Base-by-base conservation (phyloP, 2,329 filamentous ascomycete genomes). In the Xylaria sp. region DNA sequence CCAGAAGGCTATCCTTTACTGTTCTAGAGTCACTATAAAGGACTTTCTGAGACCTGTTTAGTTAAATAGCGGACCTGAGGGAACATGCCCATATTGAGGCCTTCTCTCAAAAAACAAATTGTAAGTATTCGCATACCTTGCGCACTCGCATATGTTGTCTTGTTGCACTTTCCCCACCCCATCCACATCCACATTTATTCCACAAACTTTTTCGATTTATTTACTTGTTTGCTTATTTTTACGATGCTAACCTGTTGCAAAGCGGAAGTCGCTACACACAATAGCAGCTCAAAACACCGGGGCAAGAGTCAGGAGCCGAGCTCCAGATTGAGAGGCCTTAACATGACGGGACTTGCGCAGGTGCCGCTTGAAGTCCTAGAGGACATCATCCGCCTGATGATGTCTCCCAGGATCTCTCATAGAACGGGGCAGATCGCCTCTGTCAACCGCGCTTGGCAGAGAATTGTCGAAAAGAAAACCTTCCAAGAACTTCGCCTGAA, bases 321-420 rank as follows among this genome's bases (percentile, higher is more conserved):
- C 37, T 3, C 21, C 27, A 11, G 17, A 3, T 23, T 37, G 2
- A 38, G 53, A 44, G 25, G 21, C 9, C 33, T 10, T 29, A 37
- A 10, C 13, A 62, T 62, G 60, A 23, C 40, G 23, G 43, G 17
- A 15, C 31, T 62, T n/a, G 21, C 23, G 25, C 13, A 55, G 2
- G 6, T 63, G 17, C 60, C 60, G n/a, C n/a, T 53, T n/a, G 56
- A 60, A 33, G 13, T 63, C 51, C 40, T 60, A 8, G 56, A 60
- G 56, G 52, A 57, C 19, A 57, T 63, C 52, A 41, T 60, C 56
- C n/a, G 10, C 17, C 17, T 15, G 40, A 41, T 47, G 40, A 1
- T 63, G 52, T 29, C 51, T 29, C 21, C 33, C 25, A 6, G 41
- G 41, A 19, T n/a, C 51, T 38, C 52, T n/a, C 8, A 19, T 19